Evolutionary conservation across 805 yeast genomes (phyloP).

Genomic region (Pichia occidentalis): DNA sequence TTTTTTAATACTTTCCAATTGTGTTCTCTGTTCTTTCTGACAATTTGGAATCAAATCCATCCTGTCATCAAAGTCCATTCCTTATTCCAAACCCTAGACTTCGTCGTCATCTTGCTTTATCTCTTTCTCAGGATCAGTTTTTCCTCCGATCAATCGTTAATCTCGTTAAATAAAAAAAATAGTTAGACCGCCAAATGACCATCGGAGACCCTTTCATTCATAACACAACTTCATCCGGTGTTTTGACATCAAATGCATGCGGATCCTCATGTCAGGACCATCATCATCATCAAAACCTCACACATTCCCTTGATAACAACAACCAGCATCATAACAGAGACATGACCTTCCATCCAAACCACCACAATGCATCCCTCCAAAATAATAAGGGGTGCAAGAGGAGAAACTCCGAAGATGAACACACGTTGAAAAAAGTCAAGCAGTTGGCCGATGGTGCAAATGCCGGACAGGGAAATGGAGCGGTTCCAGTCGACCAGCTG

Average conservation of each 20-base stretch:
- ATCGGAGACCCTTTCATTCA: conserved; percentile 4
- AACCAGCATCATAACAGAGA: conserved; percentile 1
- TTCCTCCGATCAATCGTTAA: not conserved
- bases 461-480: conserved; percentile 22
- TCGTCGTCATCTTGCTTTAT: too few relatives aligned
- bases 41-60: too few relatives aligned
- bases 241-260: conserved; percentile 8
- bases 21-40: too few relatives aligned
- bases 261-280: conserved; percentile 2
- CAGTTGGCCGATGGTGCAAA: conserved; percentile 18
- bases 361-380: too few relatives aligned
- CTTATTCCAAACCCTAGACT: too few relatives aligned
- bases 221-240: conserved; percentile 5
- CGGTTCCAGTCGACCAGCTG: conserved; percentile 13
- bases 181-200: conserved; percentile 4
- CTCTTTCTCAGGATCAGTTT: too few relatives aligned
- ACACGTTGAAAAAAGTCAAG: conserved; percentile 27
- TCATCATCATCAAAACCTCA: not conserved
- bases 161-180: not conserved
- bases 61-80: too few relatives aligned
- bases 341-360: conserved; percentile 1
- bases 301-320: not conserved
- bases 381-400: conserved; percentile 33
- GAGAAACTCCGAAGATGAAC: conserved; percentile 31
- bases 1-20: too few relatives aligned